These are phyloP conservation scores for Hypoxylon rubiginosum DNA, from an alignment of 2,329 filamentous ascomycete genomes.

Conservation along the genomic window DNA sequence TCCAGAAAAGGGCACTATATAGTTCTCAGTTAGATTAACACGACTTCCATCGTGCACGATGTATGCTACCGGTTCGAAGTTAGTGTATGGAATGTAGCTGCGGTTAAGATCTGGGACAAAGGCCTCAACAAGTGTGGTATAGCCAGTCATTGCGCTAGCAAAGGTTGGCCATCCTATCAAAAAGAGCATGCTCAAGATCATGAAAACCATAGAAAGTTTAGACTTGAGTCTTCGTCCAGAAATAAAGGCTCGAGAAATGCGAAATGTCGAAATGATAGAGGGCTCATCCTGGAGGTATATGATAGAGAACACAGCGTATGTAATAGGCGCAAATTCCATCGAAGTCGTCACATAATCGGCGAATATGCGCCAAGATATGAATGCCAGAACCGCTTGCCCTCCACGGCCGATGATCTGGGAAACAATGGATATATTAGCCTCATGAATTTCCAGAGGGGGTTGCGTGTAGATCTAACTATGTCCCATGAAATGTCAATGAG, in stretches of 20 bases:
- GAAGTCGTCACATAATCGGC: conserved; percentile 13
- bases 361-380: conserved; percentile 16
- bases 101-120: conserved; percentile 29
- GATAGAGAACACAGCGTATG: conserved; percentile 44
- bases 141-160: conserved; percentile 47
- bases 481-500: conserved; percentile 48
- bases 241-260: conserved; percentile 37
- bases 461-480: conserved; percentile 43
- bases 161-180: conserved; percentile 43
- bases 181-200: conserved; percentile 39
- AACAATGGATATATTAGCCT: neutral
- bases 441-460: neutral
- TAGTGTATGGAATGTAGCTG: conserved; percentile 26
- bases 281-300: conserved; percentile 40
- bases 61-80: conserved; percentile 28
- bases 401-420: conserved; percentile 9
- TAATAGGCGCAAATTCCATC: conserved; percentile 37
- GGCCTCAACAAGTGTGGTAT: conserved; percentile 33
- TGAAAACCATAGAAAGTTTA: conserved; percentile 37
- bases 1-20: conserved; percentile 22
- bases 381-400: conserved; percentile 9
- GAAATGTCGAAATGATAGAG: conserved; percentile 19
- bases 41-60: conserved; percentile 39
- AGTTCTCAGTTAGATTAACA: conserved; percentile 30
- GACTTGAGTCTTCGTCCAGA: conserved; percentile 34